Conservation (phyloP, 208 protist species). For the Trypanosoma boissoni region DNA sequence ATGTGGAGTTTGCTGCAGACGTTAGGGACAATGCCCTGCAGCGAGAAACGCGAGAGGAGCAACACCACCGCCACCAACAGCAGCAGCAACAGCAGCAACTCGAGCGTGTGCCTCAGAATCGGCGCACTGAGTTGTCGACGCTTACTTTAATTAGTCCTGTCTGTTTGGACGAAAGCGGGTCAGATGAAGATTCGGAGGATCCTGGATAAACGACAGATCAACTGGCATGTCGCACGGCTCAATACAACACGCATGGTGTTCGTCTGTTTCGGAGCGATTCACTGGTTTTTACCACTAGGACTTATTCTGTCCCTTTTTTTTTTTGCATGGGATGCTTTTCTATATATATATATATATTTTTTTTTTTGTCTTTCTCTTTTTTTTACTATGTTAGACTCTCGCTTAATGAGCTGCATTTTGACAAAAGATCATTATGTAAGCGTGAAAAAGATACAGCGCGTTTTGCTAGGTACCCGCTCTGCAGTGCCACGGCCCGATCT, state of each 20-base stretch:
- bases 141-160: constrained; percentile 67
- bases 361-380: neutral
- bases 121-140: constrained; percentile 34
- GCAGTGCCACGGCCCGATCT: constrained; percentile 5
- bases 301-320: neutral
- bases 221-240: no score
- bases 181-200: constrained; percentile 15
- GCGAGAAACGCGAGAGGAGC: neutral
- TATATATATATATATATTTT: constrained; percentile 1
- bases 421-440: constrained; percentile 20
- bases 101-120: constrained; percentile 85
- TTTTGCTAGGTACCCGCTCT: constrained; percentile 10
- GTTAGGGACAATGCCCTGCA: neutral
- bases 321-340: neutral
- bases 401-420: constrained; percentile 3
- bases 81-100: constrained; percentile 33
- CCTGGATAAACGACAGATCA: no score
- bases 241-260: no score
- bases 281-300: no score
- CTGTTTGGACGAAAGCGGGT: constrained; percentile 40
- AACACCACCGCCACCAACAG: no score
- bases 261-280: neutral
- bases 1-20: constrained; percentile 42
- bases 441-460: constrained; percentile 12
- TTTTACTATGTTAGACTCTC: neutral